Conservation (phyloP, 352 stramenopile species). For the Pythium aphanidermatum region DNA sequence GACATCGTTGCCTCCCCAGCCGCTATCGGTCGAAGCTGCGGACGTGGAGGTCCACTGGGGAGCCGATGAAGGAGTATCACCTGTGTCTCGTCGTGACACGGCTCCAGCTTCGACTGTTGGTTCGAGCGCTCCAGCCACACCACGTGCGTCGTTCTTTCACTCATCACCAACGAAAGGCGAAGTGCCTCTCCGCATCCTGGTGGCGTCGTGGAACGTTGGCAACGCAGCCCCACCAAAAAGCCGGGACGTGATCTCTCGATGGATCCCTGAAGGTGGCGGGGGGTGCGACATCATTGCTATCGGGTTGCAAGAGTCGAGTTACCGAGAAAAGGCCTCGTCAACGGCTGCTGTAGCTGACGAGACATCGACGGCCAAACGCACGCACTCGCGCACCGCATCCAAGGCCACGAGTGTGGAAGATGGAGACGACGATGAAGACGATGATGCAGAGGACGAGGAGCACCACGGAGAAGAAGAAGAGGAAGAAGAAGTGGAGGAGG, state of each 20-base stretch:
- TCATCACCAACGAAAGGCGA: constrained; percentile 6
- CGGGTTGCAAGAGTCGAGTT: constrained; percentile 78
- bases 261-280: constrained; percentile 72
- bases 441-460: constrained; percentile 20
- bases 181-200: constrained; percentile 40
- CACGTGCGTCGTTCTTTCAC: constrained; percentile 9
- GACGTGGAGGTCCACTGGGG: too few species aligned
- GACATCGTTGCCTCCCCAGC: too few species aligned
- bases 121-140: background rate
- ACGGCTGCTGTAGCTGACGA: background rate
- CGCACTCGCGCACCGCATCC: constrained; percentile 16
- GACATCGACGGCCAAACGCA: background rate
- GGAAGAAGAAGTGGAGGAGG: constrained; percentile 12
- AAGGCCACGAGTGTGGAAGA: constrained; percentile 5
- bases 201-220: constrained; percentile 82
- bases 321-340: constrained; percentile 35
- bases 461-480: constrained; percentile 28
- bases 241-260: constrained; percentile 39
- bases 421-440: constrained; percentile 11
- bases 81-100: too few species aligned
- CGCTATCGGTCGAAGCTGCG: too few species aligned
- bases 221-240: constrained; percentile 75
- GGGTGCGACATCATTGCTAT: constrained; percentile 83
- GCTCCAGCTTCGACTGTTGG: too few species aligned
- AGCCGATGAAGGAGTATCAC: too few species aligned